These are phyloP conservation scores for Lachancea meyersii DNA, from an alignment of 805 yeast genomes.

Conservation along the genomic window DNA sequence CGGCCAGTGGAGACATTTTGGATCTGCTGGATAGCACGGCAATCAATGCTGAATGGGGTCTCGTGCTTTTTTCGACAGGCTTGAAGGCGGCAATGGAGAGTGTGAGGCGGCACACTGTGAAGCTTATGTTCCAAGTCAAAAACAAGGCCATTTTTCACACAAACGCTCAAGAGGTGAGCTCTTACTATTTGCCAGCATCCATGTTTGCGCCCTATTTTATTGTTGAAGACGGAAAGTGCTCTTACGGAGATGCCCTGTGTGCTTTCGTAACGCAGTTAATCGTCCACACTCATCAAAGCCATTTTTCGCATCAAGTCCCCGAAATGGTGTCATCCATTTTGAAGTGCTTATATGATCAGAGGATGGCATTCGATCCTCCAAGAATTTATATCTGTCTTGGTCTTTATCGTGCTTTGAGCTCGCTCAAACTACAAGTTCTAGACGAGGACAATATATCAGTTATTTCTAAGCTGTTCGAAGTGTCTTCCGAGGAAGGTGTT, in stretches of 20 bases:
- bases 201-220: slow-evolving; percentile 59
- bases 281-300: not conserved
- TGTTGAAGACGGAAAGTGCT: slow-evolving; percentile 42
- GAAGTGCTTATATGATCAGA: slow-evolving; percentile 41
- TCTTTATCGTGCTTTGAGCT: slow-evolving; percentile 45
- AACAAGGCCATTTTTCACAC: slow-evolving; percentile 44
- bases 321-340: slow-evolving; percentile 32
- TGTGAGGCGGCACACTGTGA: slow-evolving; percentile 57
- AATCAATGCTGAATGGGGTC: slow-evolving; percentile 65
- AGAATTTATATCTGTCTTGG: slow-evolving; percentile 58
- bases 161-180: slow-evolving; percentile 34
- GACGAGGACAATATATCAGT: slow-evolving; percentile 22
- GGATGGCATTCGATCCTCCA: slow-evolving; percentile 61
- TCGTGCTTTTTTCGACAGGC: slow-evolving; percentile 69
- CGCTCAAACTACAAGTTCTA: slow-evolving; percentile 17
- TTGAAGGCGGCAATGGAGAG: slow-evolving; percentile 71
- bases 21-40: slow-evolving; percentile 45
- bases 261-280: slow-evolving; percentile 37
- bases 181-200: slow-evolving; percentile 49
- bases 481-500: slow-evolving; percentile 46
- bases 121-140: slow-evolving; percentile 47
- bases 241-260: slow-evolving; percentile 49
- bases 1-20: slow-evolving; percentile 60
- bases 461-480: slow-evolving; percentile 34
- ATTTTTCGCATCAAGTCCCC: not conserved